Conservation (phyloP, 768 basidiomycete species). For the Boletus insuetus region DNA sequence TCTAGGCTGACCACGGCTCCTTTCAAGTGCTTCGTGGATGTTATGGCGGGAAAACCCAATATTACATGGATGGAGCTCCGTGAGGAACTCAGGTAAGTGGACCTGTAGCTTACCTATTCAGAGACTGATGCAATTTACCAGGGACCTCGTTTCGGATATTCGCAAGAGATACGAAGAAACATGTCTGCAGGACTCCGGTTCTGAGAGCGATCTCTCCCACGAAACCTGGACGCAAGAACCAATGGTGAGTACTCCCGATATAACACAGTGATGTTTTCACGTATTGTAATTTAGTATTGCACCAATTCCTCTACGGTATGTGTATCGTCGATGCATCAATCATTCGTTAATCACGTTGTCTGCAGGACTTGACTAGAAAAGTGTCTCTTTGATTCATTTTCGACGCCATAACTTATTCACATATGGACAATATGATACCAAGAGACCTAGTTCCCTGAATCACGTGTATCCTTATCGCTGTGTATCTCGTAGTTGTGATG, state of each 20-base stretch:
- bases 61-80: constrained; percentile 24
- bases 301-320: constrained; percentile 14
- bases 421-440: neutral
- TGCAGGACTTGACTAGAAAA: constrained; percentile 11
- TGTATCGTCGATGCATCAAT: neutral
- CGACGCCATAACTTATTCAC: neutral
- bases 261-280: neutral
- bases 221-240: constrained; percentile 15
- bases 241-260: constrained; percentile 15
- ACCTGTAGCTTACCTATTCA: neutral
- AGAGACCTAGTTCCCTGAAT: neutral
- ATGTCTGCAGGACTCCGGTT: neutral
- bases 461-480: neutral
- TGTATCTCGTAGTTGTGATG: neutral
- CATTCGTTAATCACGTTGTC: neutral
- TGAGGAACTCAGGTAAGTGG: constrained; percentile 12
- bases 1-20: neutral
- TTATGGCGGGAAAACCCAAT: neutral
- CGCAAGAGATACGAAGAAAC: constrained; percentile 9
- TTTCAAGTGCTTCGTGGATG: constrained; percentile 21
- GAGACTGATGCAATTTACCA: neutral
- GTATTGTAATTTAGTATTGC: constrained; percentile 3
- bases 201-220: neutral
- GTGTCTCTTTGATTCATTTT: constrained; percentile 15
- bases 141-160: constrained; percentile 16